phyloP scores from a whole-genome alignment of 257 asterid species.

The Euphrasia confusa region DNA sequence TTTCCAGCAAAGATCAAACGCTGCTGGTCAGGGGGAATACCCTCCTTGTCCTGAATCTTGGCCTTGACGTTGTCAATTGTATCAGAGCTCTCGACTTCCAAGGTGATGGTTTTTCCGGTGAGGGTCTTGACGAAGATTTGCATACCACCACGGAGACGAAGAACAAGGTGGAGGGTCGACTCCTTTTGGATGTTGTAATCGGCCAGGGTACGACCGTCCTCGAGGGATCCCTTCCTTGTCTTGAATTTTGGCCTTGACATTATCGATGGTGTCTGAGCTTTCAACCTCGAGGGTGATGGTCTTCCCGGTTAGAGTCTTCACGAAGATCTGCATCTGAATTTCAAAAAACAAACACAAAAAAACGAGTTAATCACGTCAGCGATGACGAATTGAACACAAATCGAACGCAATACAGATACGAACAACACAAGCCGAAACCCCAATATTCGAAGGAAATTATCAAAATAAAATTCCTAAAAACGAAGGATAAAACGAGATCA shows the following conservation, averaged over 20 bases:
- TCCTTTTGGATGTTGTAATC: slow-evolving; percentile 25
- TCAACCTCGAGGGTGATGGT: background rate
- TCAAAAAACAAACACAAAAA: background rate
- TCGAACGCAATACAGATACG: background rate
- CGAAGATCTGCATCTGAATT: slow-evolving; percentile 23
- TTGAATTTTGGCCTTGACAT: background rate
- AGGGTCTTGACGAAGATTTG: background rate
- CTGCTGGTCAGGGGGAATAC: background rate
- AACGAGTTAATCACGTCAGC: background rate
- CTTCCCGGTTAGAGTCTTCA: background rate
- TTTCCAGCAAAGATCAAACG: slow-evolving; percentile 29
- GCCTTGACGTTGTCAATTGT: background rate
- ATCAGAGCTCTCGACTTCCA: background rate
- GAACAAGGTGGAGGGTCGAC: slow-evolving; percentile 19
- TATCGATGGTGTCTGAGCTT: background rate
- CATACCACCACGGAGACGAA: slow-evolving; percentile 12
- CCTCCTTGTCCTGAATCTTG: background rate
- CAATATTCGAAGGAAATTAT: background rate
- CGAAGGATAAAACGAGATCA: too few relatives aligned
- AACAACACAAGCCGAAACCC: background rate
- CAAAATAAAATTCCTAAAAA: background rate
- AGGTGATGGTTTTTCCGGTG: background rate
- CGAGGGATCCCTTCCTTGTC: background rate
- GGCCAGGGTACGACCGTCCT: background rate
- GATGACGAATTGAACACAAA: too few relatives aligned